phyloP scores from a whole-genome alignment of 768 basidiomycete species.

The Auriculariales sp. region DNA sequence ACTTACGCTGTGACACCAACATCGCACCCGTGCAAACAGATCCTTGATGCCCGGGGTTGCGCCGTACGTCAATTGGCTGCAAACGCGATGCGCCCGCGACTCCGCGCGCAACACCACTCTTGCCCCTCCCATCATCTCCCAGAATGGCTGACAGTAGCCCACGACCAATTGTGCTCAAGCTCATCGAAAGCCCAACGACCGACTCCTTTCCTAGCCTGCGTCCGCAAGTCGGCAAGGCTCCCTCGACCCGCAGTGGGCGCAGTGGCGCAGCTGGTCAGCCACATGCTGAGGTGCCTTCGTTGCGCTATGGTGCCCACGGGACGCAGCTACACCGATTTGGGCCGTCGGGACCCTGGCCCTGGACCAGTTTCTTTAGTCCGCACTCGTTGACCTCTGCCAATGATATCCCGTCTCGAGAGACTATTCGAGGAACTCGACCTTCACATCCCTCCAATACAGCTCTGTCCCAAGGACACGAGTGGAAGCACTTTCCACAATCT shows the following conservation, averaged over 20 bases:
- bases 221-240: no score
- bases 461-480: slow-evolving; percentile 5
- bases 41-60: no score
- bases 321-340: slow-evolving; percentile 6
- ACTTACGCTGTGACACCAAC: no score
- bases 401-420: background rate
- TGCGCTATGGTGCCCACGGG: background rate
- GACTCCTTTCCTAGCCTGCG: background rate
- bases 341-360: slow-evolving; percentile 28
- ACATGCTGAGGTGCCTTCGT: background rate
- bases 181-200: background rate
- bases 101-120: no score
- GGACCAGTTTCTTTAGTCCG: slow-evolving; percentile 24
- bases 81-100: no score
- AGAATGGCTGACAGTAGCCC: no score
- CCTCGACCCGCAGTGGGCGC: no score
- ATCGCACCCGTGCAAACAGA: no score
- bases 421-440: background rate
- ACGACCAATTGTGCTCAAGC: background rate
- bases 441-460: background rate
- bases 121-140: no score
- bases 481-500: slow-evolving; percentile 32
- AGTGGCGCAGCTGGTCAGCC: background rate
- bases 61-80: no score
- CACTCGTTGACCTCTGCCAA: background rate